phyloP scores from a whole-genome alignment of 495 filamentous ascomycete genomes.

The Penicillium riverlandense region DNA sequence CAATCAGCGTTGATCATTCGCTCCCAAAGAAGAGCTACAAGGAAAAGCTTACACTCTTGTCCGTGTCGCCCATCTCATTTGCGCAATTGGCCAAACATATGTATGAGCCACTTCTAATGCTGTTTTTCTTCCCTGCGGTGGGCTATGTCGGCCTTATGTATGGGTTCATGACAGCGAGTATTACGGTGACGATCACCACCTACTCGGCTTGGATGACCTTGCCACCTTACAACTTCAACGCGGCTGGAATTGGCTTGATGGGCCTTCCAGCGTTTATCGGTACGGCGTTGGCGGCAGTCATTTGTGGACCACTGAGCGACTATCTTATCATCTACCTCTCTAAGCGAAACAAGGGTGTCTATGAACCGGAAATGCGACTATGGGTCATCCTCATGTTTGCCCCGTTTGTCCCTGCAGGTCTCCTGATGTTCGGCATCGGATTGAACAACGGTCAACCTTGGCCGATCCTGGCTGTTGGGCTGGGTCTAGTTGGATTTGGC shows the following conservation, averaged over 20 bases:
- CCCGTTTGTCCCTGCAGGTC: slow-evolving; percentile 17
- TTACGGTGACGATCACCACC: slow-evolving; percentile 21
- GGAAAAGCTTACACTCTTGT: slow-evolving; percentile 9
- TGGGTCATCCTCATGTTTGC: slow-evolving; percentile 17
- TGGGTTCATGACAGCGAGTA: slow-evolving; percentile 26
- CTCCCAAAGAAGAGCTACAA: slow-evolving; percentile 12
- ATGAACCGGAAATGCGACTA: slow-evolving; percentile 31
- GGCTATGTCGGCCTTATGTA: slow-evolving; percentile 26
- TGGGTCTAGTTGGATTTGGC: slow-evolving; percentile 19
- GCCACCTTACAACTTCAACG: slow-evolving; percentile 31
- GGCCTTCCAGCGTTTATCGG: slow-evolving; percentile 31
- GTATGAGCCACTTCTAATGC: slow-evolving; percentile 18
- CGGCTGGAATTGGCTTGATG: slow-evolving; percentile 27
- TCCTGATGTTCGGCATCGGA: slow-evolving; percentile 27
- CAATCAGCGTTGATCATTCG: slow-evolving; percentile 4
- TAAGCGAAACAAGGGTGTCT: slow-evolving; percentile 24
- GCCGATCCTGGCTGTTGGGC: slow-evolving; percentile 20
- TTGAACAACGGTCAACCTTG: slow-evolving; percentile 21
- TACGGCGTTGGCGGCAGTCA: slow-evolving; percentile 20
- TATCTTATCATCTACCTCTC: slow-evolving; percentile 18
- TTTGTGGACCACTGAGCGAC: slow-evolving; percentile 30
- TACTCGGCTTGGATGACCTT: slow-evolving; percentile 22
- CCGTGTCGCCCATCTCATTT: slow-evolving; percentile 13
- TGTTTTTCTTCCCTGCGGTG: slow-evolving; percentile 24
- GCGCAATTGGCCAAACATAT: slow-evolving; percentile 12